Evolutionary conservation across 331 rosid species (phyloP), one percentile per base, ranked within the genome.

Genomic region (Spiraea crenata): DNA sequence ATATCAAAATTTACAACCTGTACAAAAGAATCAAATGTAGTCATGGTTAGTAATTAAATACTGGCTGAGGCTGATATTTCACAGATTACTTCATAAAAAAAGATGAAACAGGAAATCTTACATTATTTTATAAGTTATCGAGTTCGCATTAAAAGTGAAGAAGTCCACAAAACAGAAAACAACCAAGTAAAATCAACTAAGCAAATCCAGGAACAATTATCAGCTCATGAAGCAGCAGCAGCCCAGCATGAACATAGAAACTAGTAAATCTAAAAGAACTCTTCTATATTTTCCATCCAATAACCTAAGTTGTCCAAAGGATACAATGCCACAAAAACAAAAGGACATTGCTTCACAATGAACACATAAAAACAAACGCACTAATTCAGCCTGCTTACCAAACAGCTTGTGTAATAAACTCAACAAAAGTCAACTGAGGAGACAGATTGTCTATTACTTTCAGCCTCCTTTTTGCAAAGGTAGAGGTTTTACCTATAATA

Each of bases 1-100:
- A 91, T 87, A 72, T 91, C 96, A 57, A 91, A 83, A 85, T 89
- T 93, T 77, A 93, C 77, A 73, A 93, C 99, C 99, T 93, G 90
- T 67, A 72, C 47, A 66, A 39, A 37, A 44, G 31, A 79, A 57
- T 15, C 41, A 5, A 45, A 41, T 4, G 44, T 8, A 3, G 40
- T 10, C 1, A 17, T 46, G 46, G 70, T 68, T 67, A 42, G 31
- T 25, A 66, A 31, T 62, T 39, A 8, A 14, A 59, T 7, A 70
- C 38, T 34, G 25, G 11, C 20, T 16, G 45, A 51, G 49, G 40
- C 20, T 17, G 9, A 3, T n/a, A 59, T 42, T 12, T 54, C 3
- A 55, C 35, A 0, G 14, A 2, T 2, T 16, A 62, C 6, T 35
- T 19, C 39, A 5, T 38, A n/a, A 7, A 3, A 38, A 47, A n/a